A percentile compares a stretch with the other conserved stretches of the same genome.
These are phyloP conservation scores for Ustilago vetiveriae DNA, from an alignment of 1,284 basidiomycete species.

Conservation along the genomic window DNA sequence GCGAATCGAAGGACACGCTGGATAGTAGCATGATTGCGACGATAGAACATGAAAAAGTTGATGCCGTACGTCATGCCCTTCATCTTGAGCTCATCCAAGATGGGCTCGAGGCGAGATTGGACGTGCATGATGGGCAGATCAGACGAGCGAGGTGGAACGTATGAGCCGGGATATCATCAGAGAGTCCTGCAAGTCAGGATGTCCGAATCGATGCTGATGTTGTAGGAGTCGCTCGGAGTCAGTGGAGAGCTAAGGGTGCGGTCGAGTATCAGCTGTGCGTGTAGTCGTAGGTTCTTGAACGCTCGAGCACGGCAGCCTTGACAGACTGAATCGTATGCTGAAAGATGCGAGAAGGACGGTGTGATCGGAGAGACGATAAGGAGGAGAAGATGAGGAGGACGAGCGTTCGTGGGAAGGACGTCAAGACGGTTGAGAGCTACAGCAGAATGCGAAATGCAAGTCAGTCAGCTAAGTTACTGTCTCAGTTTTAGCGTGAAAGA, in stretches of 20 bases:
- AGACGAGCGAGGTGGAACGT: background rate
- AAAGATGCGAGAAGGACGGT: background rate
- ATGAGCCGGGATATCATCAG: no score
- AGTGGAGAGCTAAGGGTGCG: no score
- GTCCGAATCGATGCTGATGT: no score
- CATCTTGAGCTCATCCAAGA: conserved; percentile 55
- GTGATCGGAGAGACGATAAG: background rate
- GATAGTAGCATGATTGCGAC: conserved; percentile 56
- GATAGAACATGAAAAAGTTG: conserved; percentile 51
- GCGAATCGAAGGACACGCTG: conserved; percentile 52
- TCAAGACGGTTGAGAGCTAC: no score
- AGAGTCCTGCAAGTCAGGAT: no score
- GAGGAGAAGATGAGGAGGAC: background rate
- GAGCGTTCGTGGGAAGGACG: no score
- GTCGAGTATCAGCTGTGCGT: no score
- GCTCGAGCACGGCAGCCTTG: no score
- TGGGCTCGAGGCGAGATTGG: conserved; percentile 53
- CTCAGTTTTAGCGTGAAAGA: background rate
- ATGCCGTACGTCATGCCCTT: conserved; percentile 51
- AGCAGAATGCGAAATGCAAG: no score
- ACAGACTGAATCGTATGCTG: no score
- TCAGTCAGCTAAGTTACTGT: background rate
- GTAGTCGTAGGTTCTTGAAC: no score
- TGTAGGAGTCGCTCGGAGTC: no score
- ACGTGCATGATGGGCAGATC: conserved; percentile 47